Base-by-base conservation (phyloP, 306 rosid genomes). In the Citrullus colocynthis region DNA sequence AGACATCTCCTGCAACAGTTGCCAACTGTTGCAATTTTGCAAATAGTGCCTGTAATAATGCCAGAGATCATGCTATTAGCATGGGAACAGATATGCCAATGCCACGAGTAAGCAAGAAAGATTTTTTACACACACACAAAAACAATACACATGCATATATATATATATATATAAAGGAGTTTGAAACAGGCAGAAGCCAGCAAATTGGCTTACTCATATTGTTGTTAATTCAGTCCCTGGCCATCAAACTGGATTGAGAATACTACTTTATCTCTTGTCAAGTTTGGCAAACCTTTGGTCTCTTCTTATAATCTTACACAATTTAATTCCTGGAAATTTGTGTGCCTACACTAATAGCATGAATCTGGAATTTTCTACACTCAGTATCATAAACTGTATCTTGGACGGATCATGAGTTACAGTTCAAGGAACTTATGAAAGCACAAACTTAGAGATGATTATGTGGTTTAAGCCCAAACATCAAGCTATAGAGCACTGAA, bases 1-100 rank as follows among this genome's bases (percentile, higher is more conserved):
- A 85, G 45, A 95, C 99, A 84, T 95, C 98, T 70, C 97, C 98
- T 9, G 99, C 99, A 79, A 95, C 93, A 79, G 88, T 89, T 60
- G 99, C 93, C 80, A 95, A 84, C 76, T 95, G 98, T 88, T 90
- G 99, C 61, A 95, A 85, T 82, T 86, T 95, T 81, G 93, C 82
- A 88, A 95, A 95, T 73, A 95, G 88, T 56, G 99, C 97, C 99
- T 95, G 89, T 85, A 83, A 75, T 61, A 72, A 81, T 24, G 80
- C 76, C 75, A 74, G 9, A 81, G 74, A 39, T 62, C 81, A 75
- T 67, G 75, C 78, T 72, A 78, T 15, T 73, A 73, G 61, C 58
- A 72, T 49, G 20, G 15, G 15, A 21, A 71, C 75, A 41, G 69
- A 54, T 71, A 70, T 62, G 30, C 45, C 39, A 4, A 36, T 61